Conservation (phyloP, 768 basidiomycete species). For the Mycena haematopus region DNA sequence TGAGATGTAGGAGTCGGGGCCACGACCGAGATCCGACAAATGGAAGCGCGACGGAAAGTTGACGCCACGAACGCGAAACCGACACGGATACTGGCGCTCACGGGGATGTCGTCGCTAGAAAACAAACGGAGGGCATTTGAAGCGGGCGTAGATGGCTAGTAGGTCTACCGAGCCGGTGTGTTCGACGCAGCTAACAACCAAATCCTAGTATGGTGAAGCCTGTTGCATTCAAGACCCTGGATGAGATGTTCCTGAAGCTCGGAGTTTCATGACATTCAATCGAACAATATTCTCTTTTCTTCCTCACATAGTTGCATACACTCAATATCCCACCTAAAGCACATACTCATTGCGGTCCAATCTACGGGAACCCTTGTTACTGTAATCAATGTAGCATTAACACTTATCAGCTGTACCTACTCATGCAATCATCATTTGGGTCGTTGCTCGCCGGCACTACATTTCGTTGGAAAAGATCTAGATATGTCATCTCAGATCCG, state of each 20-base stretch:
- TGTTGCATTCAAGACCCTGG: slow-evolving; percentile 90
- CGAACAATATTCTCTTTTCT: slow-evolving; percentile 3
- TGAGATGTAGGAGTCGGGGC: slow-evolving; percentile 73
- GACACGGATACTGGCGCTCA: slow-evolving; percentile 82
- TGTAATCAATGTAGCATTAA: slow-evolving; percentile 23
- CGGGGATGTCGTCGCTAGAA: slow-evolving; percentile 92
- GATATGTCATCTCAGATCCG: too few relatives aligned
- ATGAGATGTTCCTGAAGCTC: slow-evolving; percentile 81
- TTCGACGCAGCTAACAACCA: slow-evolving; percentile 15
- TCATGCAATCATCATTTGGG: slow-evolving; percentile 11
- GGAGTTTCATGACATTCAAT: slow-evolving; percentile 52
- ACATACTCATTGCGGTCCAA: slow-evolving; percentile 24
- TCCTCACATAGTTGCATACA: slow-evolving; percentile 9
- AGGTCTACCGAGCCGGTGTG: slow-evolving; percentile 41
- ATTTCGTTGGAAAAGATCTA: background rate
- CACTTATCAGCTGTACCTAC: slow-evolving; percentile 15
- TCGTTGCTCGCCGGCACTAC: too few relatives aligned
- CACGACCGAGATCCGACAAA: slow-evolving; percentile 78
- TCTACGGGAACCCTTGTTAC: slow-evolving; percentile 21
- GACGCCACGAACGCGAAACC: slow-evolving; percentile 29
- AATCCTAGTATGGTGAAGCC: slow-evolving; percentile 84
- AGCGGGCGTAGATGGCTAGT: slow-evolving; percentile 96
- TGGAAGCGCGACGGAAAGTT: slow-evolving; percentile 57
- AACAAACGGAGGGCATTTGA: slow-evolving; percentile 92
- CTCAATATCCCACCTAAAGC: slow-evolving; percentile 16